phyloP scores from a whole-genome alignment of 2,329 filamentous ascomycete genomes.

The Verticillium dahliae region DNA sequence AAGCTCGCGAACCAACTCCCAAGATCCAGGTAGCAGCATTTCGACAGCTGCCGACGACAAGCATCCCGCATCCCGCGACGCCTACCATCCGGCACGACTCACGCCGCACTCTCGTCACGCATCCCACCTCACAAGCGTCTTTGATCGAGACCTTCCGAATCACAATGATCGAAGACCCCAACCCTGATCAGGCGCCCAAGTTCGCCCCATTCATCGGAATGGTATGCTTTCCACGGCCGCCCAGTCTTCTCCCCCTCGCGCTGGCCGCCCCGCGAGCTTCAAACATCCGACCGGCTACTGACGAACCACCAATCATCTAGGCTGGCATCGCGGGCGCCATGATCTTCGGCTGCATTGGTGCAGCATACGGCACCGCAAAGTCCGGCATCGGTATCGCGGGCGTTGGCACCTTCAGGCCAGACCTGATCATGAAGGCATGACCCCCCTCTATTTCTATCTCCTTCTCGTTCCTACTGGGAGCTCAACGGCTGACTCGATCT shows the following conservation, averaged over 20 bases:
- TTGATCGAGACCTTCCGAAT: conserved; percentile 4
- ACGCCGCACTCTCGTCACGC: conserved; percentile 9
- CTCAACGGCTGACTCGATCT: not conserved
- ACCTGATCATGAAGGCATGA: conserved; percentile 83
- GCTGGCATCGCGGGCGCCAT: conserved; percentile 75
- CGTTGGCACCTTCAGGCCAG: conserved; percentile 76
- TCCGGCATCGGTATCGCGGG: conserved; percentile 83
- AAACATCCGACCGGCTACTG: not conserved
- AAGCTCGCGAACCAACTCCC: conserved; percentile 7
- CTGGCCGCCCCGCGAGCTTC: not conserved
- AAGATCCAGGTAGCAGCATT: conserved; percentile 8
- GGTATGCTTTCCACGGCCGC: conserved; percentile 38
- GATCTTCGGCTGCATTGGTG: conserved; percentile 75
- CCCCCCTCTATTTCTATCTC: not conserved
- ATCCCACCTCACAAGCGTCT: not conserved
- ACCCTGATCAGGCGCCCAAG: conserved; percentile 60
- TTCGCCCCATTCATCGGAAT: conserved; percentile 87
- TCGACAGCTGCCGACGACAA: conserved; percentile 5
- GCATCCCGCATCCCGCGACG: conserved; percentile 4
- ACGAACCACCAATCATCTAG: conserved; percentile 29
- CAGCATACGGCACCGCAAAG: conserved; percentile 83
- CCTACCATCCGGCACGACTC: conserved; percentile 10
- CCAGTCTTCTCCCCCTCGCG: not conserved
- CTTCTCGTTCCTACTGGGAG: not conserved
- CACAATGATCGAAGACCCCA: conserved; percentile 39